Evolutionary conservation across 306 rosid species (phyloP).

Genomic region (Boehmeria nivea): DNA sequence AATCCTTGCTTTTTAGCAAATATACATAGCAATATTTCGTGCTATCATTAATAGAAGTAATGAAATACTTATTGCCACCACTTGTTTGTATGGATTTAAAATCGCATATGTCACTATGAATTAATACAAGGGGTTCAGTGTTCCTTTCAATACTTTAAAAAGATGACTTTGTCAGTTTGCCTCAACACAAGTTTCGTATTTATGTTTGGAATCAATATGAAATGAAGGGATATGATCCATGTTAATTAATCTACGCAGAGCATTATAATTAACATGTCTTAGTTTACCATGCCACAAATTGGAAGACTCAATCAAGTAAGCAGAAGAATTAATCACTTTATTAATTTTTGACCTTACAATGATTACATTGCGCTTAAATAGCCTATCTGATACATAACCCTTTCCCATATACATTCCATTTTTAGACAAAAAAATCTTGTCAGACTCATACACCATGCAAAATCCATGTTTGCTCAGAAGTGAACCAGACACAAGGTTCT

Average conservation of each 20-base stretch:
- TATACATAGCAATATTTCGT: conserved; percentile 1
- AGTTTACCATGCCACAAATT: conserved; percentile 16
- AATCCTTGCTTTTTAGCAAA: background rate
- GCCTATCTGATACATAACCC: background rate
- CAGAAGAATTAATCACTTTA: background rate
- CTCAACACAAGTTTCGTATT: conserved; percentile 5
- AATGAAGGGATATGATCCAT: background rate
- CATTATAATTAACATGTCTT: conserved; percentile 9
- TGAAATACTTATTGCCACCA: background rate
- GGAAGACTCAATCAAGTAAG: conserved; percentile 9
- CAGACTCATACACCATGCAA: background rate
- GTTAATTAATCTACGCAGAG: conserved; percentile 3
- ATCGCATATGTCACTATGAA: background rate
- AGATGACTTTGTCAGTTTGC: background rate
- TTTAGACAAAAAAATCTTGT: background rate
- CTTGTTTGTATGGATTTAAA: background rate
- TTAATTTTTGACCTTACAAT: background rate
- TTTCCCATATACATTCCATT: background rate
- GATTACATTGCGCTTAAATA: conserved; percentile 2
- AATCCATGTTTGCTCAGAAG: background rate
- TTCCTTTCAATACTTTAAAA: background rate
- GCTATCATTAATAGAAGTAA: background rate
- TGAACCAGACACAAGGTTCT: background rate
- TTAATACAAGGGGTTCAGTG: background rate
- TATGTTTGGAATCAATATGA: background rate